These are phyloP conservation scores for Pseudogymnoascus sp. DNA, from an alignment of 2,329 filamentous ascomycete species.

Conservation along the genomic window DNA sequence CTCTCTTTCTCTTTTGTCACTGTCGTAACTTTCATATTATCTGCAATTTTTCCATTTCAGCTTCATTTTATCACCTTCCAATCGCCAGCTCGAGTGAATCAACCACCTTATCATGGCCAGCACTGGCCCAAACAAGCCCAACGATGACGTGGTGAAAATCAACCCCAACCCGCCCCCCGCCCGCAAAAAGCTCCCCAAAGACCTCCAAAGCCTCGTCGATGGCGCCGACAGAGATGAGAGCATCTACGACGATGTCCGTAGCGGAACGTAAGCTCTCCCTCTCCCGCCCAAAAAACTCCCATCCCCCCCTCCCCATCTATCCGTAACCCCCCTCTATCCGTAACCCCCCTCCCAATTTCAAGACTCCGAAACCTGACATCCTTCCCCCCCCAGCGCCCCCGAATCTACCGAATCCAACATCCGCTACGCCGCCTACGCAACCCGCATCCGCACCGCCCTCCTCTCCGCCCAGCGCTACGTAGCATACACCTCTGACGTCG, in stretches of 20 bases:
- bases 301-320: not conserved
- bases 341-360: slow-evolving; percentile 5
- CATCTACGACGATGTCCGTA: slow-evolving; percentile 68
- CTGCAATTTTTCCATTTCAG: not conserved
- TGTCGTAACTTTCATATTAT: not conserved
- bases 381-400: slow-evolving; percentile 46
- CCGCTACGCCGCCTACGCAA: slow-evolving; percentile 88
- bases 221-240: slow-evolving; percentile 56
- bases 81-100: not conserved
- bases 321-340: not conserved
- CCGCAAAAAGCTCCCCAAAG: slow-evolving; percentile 44
- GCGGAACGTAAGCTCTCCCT: slow-evolving; percentile 59
- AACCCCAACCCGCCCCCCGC: slow-evolving; percentile 29
- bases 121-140: slow-evolving; percentile 26
- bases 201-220: slow-evolving; percentile 51
- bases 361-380: slow-evolving; percentile 14
- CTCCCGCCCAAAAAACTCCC: not conserved
- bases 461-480: slow-evolving; percentile 90
- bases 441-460: slow-evolving; percentile 76
- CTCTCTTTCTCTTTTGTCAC: not conserved
- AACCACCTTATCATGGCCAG: not conserved
- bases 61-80: not conserved
- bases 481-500: slow-evolving; percentile 92
- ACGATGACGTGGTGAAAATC: slow-evolving; percentile 19
- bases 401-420: slow-evolving; percentile 78